A percentile compares a stretch with the other conserved stretches of the same genome.
Evolutionary conservation across 176 grass and related monocot genomes (phyloP).

Genomic region (Canna indica): DNA sequence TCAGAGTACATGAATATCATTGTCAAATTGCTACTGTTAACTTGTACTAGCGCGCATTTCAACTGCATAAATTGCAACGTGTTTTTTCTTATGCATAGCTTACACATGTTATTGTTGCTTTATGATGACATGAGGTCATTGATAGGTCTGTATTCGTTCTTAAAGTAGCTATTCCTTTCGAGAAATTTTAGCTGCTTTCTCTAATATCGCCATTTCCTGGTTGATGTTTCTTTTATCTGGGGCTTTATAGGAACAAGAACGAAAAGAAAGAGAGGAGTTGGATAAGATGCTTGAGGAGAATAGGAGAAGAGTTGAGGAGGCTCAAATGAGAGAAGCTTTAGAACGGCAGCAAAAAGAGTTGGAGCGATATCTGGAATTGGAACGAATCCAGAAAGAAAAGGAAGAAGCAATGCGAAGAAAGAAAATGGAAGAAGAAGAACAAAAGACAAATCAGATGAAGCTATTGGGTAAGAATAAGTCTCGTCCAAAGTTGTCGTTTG

Average conservation of each 20-base stretch:
- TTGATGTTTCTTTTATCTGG: constrained; percentile 3
- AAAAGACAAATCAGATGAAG: constrained; percentile 86
- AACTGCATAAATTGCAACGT: background rate
- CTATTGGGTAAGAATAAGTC: constrained; percentile 92
- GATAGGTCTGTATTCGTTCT: background rate
- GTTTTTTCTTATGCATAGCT: background rate
- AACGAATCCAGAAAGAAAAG: constrained; percentile 75
- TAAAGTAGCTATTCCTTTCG: background rate
- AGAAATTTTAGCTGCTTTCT: background rate
- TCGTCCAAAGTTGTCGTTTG: constrained; percentile 79
- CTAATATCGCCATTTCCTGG: background rate
- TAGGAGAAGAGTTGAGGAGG: constrained; percentile 71
- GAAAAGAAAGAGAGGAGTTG: constrained; percentile 59
- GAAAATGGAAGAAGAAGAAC: constrained; percentile 74
- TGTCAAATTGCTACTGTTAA: background rate
- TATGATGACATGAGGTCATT: constrained; percentile 3
- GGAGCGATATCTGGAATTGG: constrained; percentile 82
- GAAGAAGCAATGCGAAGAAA: constrained; percentile 83
- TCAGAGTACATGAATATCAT: background rate
- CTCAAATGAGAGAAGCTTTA: constrained; percentile 64
- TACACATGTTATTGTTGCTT: too few relatives aligned
- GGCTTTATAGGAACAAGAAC: constrained; percentile 49
- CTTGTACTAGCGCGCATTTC: background rate
- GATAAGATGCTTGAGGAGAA: constrained; percentile 88
- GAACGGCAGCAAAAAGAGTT: constrained; percentile 89